A percentile compares a stretch with the other conserved stretches of the same genome.
phyloP scores from a whole-genome alignment of 2,329 filamentous ascomycete species.

The Fusarium coffeatum region DNA sequence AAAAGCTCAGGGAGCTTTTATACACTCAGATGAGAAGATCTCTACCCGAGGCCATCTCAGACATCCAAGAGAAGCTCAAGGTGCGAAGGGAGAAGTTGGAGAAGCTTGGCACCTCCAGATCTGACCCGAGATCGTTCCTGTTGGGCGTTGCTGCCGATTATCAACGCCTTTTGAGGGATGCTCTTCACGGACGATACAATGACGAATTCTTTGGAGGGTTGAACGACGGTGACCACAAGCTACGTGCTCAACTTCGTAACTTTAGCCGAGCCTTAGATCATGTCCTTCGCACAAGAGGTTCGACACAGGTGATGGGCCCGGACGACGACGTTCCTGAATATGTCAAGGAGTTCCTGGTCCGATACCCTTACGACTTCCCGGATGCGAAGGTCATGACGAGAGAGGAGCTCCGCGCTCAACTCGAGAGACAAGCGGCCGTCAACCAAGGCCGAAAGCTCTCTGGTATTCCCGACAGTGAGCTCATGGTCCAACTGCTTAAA shows the following conservation, averaged over 20 bases:
- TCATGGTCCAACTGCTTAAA: background rate
- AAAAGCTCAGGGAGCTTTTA: slow-evolving; percentile 51
- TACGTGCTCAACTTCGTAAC: slow-evolving; percentile 49
- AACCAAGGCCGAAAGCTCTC: background rate
- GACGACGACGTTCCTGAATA: slow-evolving; percentile 39
- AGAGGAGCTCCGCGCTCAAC: slow-evolving; percentile 25
- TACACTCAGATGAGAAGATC: slow-evolving; percentile 47
- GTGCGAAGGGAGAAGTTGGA: slow-evolving; percentile 34
- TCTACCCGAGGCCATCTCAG: slow-evolving; percentile 42
- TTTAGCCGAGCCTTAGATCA: slow-evolving; percentile 48
- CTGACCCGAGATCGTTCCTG: slow-evolving; percentile 46
- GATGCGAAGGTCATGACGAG: slow-evolving; percentile 42
- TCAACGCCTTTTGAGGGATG: slow-evolving; percentile 46
- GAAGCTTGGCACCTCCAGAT: slow-evolving; percentile 39
- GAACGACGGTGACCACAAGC: slow-evolving; percentile 34
- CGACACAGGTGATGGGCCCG: slow-evolving; percentile 25
- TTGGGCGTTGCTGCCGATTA: slow-evolving; percentile 52
- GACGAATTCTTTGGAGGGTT: slow-evolving; percentile 53
- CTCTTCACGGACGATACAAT: slow-evolving; percentile 46
- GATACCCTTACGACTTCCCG: slow-evolving; percentile 47
- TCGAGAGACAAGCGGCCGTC: slow-evolving; percentile 47
- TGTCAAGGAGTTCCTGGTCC: slow-evolving; percentile 45
- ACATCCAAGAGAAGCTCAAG: slow-evolving; percentile 44
- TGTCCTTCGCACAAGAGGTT: slow-evolving; percentile 43
- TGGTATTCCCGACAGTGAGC: background rate